phyloP scores from a whole-genome alignment of 768 basidiomycete genomes.

The Auriscalpium microsporum region DNA sequence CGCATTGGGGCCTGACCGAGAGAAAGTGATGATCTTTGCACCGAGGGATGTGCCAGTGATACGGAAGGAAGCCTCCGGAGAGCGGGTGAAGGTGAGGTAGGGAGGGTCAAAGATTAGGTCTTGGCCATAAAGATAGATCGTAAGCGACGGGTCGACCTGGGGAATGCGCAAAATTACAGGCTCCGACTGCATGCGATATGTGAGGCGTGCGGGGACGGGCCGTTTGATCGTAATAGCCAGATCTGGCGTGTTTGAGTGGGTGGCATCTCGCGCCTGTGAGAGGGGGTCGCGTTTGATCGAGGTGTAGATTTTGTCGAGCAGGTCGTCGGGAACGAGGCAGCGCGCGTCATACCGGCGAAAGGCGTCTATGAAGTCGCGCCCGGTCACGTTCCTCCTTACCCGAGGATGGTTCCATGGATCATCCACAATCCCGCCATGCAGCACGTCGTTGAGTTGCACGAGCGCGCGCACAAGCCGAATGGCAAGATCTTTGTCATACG shows the following conservation, averaged over 20 bases:
- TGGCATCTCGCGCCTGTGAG: constrained; percentile 53
- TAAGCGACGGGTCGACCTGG: constrained; percentile 72
- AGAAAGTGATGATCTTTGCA: constrained; percentile 72
- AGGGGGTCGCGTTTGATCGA: constrained; percentile 69
- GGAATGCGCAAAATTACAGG: constrained; percentile 82
- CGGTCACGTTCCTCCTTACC: constrained; percentile 51
- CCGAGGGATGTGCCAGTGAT: constrained; percentile 84
- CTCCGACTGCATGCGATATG: constrained; percentile 84
- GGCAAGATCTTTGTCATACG: constrained; percentile 78
- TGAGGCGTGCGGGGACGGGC: constrained; percentile 66
- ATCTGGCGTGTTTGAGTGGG: constrained; percentile 33
- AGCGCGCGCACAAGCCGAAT: constrained; percentile 70
- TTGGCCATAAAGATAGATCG: constrained; percentile 79
- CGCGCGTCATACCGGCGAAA: constrained; percentile 75
- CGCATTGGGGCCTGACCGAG: constrained; percentile 77
- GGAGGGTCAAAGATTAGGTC: constrained; percentile 86
- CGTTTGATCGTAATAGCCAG: constrained; percentile 64
- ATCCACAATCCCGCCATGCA: constrained; percentile 68
- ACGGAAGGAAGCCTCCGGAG: constrained; percentile 80
- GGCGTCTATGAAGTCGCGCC: constrained; percentile 74
- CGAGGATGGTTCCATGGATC: constrained; percentile 48
- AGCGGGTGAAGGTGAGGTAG: constrained; percentile 68
- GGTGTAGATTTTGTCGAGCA: constrained; percentile 69
- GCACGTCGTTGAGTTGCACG: constrained; percentile 79
- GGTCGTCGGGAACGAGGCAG: constrained; percentile 61